Conservation (phyloP, 2,329 filamentous ascomycete genomes). For the Cordyceps farinosa region DNA sequence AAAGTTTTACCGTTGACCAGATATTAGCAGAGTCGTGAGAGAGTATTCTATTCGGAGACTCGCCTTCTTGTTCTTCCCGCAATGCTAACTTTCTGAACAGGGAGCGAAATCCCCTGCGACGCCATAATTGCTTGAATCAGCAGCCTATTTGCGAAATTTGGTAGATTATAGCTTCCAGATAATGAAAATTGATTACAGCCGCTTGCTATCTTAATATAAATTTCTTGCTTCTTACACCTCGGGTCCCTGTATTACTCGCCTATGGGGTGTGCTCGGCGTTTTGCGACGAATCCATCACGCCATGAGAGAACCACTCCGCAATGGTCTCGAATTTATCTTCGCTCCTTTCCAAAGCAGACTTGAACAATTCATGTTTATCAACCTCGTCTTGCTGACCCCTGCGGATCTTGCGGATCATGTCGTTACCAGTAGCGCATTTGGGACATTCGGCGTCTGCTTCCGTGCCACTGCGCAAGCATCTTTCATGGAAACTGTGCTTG, state of each 20-base stretch:
- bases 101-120: neutral
- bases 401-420: slow-evolving; percentile 83
- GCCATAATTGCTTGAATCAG: too few species aligned
- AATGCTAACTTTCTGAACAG: neutral
- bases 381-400: slow-evolving; percentile 82
- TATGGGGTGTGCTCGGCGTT: slow-evolving; percentile 28
- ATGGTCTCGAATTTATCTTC: slow-evolving; percentile 86
- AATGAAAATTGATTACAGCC: too few species aligned
- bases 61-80: neutral
- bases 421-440: slow-evolving; percentile 77
- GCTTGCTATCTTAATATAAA: neutral
- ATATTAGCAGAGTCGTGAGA: too few species aligned
- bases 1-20: neutral
- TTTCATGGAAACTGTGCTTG: slow-evolving; percentile 94
- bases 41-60: neutral
- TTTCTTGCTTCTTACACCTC: too few species aligned
- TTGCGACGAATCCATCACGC: slow-evolving; percentile 68
- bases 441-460: slow-evolving; percentile 75
- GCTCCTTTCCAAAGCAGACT: slow-evolving; percentile 70
- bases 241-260: too few species aligned
- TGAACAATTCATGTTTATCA: slow-evolving; percentile 84
- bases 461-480: slow-evolving; percentile 60
- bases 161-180: too few species aligned
- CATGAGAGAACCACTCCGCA: slow-evolving; percentile 90
- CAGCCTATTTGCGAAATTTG: too few species aligned